Evolutionary conservation across 805 yeast genomes (phyloP), one percentile per base, ranked within the genome.

Genomic region (Candida quercuum): DNA sequence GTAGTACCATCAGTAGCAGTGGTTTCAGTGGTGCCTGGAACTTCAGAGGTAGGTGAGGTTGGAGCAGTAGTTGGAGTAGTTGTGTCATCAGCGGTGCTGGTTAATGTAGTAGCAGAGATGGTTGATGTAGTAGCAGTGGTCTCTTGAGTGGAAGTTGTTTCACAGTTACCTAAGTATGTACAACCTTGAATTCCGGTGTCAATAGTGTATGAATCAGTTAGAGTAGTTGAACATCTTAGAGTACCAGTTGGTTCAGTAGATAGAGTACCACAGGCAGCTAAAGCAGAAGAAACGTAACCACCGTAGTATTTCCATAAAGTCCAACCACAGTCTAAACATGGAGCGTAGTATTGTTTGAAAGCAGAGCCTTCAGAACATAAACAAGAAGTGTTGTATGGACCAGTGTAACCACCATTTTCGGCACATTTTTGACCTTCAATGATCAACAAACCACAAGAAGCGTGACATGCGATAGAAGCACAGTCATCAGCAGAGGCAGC

Each of bases 301-400:
- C 52, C 53, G 40, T 60, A 60, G 37, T 57, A 54, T n/a, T 43
- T 35, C 60, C 59, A 60, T 33, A 61, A 39, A 43, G 63, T 56
- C 65, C 64, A 60, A 33, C 65, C 66, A 51, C 66, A 61, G 28
- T 54, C 57, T 28, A 60, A 41, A 49, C 66, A 61, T 6, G 39
- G 50, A 11, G 45, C 47, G 19, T 46, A 47, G 21, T 37, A 32
- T 4, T n/a, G 15, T 25, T 36, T 47, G 40, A 50, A 53, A 21
- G 35, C 28, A 10, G 49, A 29, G 14, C 33, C 47, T 12, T 27
- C 19, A 26, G 38, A 44, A 45, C 58, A 53, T 28, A 46, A 38
- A 41, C 58, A 53, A 10, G 28, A 30, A 26, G 39, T 31, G 36
- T 48, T 36, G 24, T 32, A 47, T 23, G 49, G 49, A 28, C 46